Percentiles rank a stretch among this genome's conserved stretches.
Evolutionary conservation across 1,284 basidiomycete species (phyloP).

Genomic region (Sporisorium exsertum): DNA sequence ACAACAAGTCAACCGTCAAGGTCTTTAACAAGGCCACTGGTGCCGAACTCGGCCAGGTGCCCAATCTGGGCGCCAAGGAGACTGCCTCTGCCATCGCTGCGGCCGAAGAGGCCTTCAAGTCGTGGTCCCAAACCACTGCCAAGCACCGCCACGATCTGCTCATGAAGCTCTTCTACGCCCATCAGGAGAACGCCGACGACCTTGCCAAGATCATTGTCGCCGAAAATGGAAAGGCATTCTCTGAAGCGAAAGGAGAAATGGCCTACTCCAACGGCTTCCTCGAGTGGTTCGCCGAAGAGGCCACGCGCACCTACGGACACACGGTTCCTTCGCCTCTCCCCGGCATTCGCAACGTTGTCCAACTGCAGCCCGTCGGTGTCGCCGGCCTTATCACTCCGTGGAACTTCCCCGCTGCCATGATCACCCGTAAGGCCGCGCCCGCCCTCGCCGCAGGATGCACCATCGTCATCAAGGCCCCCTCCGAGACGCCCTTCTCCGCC

Average conservation of each 20-base stretch:
- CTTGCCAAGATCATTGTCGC: slow-evolving; percentile 67
- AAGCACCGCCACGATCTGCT: slow-evolving; percentile 66
- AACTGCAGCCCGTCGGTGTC: slow-evolving; percentile 87
- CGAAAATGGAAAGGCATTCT: slow-evolving; percentile 66
- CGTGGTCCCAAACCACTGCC: slow-evolving; percentile 63
- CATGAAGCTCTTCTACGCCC: slow-evolving; percentile 58
- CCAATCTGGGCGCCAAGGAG: slow-evolving; percentile 60
- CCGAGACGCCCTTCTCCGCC: slow-evolving; percentile 94
- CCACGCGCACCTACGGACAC: slow-evolving; percentile 74
- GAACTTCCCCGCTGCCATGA: slow-evolving; percentile 71
- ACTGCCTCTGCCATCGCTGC: slow-evolving; percentile 62
- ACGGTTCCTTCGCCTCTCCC: slow-evolving; percentile 83
- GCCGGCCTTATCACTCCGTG: slow-evolving; percentile 70
- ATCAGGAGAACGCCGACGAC: slow-evolving; percentile 61
- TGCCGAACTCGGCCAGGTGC: slow-evolving; percentile 61
- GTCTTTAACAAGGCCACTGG: slow-evolving; percentile 68
- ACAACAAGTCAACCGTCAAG: slow-evolving; percentile 53
- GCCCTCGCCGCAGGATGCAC: slow-evolving; percentile 95
- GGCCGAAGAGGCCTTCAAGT: slow-evolving; percentile 57
- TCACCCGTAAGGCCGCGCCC: slow-evolving; percentile 86
- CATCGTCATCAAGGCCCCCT: slow-evolving; percentile 91
- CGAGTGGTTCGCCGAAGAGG: slow-evolving; percentile 66
- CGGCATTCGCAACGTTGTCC: slow-evolving; percentile 82
- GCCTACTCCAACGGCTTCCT: slow-evolving; percentile 66
- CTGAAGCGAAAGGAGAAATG: slow-evolving; percentile 67